Percentiles rank a stretch among this genome's conserved stretches.
phyloP scores from a whole-genome alignment of 2,329 filamentous ascomycete genomes.

The Helminthosporium solani region DNA sequence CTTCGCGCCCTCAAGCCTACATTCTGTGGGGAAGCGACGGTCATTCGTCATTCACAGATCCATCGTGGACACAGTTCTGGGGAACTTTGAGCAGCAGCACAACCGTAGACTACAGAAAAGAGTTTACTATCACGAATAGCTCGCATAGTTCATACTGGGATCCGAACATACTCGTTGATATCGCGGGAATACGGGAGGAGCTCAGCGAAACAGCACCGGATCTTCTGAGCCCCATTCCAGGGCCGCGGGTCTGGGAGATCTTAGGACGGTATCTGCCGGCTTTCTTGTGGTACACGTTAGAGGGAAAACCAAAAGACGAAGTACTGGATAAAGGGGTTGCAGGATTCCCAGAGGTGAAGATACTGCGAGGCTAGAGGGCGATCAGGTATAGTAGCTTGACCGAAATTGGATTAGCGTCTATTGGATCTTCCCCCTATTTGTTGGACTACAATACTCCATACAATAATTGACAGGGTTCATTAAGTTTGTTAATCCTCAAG shows the following conservation, averaged over 20 bases:
- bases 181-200: conserved; percentile 8
- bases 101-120: conserved; percentile 11
- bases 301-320: conserved; percentile 8
- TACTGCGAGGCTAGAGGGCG: not conserved
- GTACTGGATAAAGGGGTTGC: conserved; percentile 6
- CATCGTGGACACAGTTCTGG: conserved; percentile 14
- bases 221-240: conserved; percentile 7
- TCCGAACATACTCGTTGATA: conserved; percentile 13
- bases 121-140: conserved; percentile 11
- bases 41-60: conserved; percentile 4
- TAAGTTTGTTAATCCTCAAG: too few species aligned
- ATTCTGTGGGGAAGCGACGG: conserved; percentile 13
- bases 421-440: too few species aligned
- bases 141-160: conserved; percentile 18
- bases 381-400: not conserved
- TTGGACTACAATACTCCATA: too few species aligned
- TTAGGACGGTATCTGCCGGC: conserved; percentile 13
- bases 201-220: conserved; percentile 10
- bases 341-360: conserved; percentile 13
- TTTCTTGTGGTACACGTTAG: conserved; percentile 12
- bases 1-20: conserved; percentile 4
- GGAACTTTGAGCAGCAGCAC: not conserved
- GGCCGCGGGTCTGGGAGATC: conserved; percentile 8
- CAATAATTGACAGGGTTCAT: too few species aligned
- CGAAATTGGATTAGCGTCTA: too few species aligned